Percentiles rank a stretch among this genome's conserved stretches.
These are phyloP conservation scores for Monilinia aucupariae DNA, from an alignment of 2,329 filamentous ascomycete genomes.

Conservation along the genomic window DNA sequence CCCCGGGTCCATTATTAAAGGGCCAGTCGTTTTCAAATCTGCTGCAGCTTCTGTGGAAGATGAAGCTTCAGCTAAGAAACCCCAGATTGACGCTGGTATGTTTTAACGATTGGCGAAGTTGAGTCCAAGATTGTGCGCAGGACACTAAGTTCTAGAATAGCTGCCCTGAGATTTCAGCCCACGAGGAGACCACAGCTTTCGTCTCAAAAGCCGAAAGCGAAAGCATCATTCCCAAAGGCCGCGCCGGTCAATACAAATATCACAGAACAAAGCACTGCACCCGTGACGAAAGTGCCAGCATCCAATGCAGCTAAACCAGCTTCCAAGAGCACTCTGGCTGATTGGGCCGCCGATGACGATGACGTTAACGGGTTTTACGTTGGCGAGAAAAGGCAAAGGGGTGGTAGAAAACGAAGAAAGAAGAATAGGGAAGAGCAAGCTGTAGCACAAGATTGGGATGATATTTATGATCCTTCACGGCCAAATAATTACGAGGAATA, in stretches of 20 bases:
- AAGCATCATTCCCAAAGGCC: constrained; percentile 52
- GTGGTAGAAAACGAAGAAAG: constrained; percentile 60
- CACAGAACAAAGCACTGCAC: constrained; percentile 27
- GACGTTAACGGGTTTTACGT: constrained; percentile 62
- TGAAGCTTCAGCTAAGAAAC: constrained; percentile 53
- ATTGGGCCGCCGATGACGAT: constrained; percentile 82
- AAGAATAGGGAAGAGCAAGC: constrained; percentile 63
- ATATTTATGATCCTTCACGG: constrained; percentile 77
- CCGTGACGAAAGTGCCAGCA: constrained; percentile 31
- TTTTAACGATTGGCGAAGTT: constrained; percentile 32
- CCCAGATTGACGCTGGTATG: constrained; percentile 54
- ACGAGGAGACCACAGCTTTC: constrained; percentile 70
- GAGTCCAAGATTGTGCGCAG: constrained; percentile 32
- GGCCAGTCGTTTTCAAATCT: constrained; percentile 64
- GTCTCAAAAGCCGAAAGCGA: constrained; percentile 52
- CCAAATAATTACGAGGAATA: constrained; percentile 85
- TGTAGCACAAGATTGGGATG: constrained; percentile 72
- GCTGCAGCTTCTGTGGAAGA: constrained; percentile 43
- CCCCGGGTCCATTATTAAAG: constrained; percentile 63
- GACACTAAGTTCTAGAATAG: constrained; percentile 44
- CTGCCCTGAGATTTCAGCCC: constrained; percentile 78
- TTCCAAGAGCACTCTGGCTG: constrained; percentile 65
- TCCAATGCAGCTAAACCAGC: constrained; percentile 39
- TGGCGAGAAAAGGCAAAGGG: constrained; percentile 60
- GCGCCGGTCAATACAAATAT: constrained; percentile 29